Percentiles rank a stretch among this genome's conserved stretches.
phyloP scores from a whole-genome alignment of 352 stramenopile genomes.

The Phytopythium ostracodes region DNA sequence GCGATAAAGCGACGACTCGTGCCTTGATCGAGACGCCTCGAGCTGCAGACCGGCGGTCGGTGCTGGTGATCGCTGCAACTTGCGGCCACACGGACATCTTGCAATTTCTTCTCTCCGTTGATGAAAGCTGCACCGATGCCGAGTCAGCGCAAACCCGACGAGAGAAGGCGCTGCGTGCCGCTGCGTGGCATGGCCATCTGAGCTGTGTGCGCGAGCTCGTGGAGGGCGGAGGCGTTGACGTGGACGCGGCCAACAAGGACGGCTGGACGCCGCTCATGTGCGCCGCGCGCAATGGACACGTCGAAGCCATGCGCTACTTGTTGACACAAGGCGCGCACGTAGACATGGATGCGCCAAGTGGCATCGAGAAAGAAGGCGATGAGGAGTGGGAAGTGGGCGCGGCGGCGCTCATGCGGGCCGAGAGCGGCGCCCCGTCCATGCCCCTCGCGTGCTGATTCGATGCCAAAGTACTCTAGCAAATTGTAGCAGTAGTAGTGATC shows the following conservation, averaged over 20 bases:
- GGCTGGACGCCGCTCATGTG: conserved; percentile 9
- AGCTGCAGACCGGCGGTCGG: not conserved
- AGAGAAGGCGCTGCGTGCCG: conserved; percentile 14
- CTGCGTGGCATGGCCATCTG: conserved; percentile 15
- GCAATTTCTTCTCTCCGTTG: not conserved
- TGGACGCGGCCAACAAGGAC: conserved; percentile 8
- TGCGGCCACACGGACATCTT: not conserved
- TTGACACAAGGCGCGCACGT: not conserved
- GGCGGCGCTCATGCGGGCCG: conserved; percentile 5
- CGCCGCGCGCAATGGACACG: conserved; percentile 1
- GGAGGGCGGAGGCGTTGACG: conserved; percentile 4
- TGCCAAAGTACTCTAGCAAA: not conserved
- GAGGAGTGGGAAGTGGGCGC: not conserved
- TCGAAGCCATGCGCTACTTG: conserved; percentile 2
- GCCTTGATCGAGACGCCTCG: not conserved
- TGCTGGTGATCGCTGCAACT: conserved; percentile 1
- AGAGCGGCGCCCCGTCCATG: conserved; percentile 6
- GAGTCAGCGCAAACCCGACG: conserved; percentile 2
- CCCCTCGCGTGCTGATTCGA: not conserved
- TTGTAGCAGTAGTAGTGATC: not conserved
- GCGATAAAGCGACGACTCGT: not conserved
- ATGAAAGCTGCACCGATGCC: not conserved
- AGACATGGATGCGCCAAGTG: not conserved
- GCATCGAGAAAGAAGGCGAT: not conserved
- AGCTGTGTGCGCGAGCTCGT: conserved; percentile 12